A percentile compares a stretch with the other conserved stretches of the same genome.
phyloP scores from a whole-genome alignment of 2,329 filamentous ascomycete species.

The Phaeoacremonium minimum region DNA sequence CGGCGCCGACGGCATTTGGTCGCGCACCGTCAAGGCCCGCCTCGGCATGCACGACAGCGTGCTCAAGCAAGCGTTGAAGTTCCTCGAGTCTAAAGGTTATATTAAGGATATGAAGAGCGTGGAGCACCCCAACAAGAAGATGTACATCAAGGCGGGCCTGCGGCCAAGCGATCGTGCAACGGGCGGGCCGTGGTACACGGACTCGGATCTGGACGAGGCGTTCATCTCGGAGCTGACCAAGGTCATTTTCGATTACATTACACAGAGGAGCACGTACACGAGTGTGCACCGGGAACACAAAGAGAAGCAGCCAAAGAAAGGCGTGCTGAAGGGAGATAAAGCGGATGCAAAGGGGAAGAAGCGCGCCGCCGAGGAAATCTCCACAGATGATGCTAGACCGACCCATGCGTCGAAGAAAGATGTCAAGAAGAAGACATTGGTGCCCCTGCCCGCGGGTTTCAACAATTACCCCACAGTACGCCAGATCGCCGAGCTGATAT shows the following conservation, averaged over 20 bases:
- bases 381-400: slow-evolving; percentile 24
- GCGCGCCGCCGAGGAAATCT: slow-evolving; percentile 43
- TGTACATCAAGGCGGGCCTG: slow-evolving; percentile 88
- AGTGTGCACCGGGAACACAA: slow-evolving; percentile 28
- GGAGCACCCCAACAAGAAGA: slow-evolving; percentile 86
- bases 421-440: slow-evolving; percentile 29
- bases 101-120: slow-evolving; percentile 90
- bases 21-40: slow-evolving; percentile 73
- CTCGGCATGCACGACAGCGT: slow-evolving; percentile 81
- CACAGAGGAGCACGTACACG: slow-evolving; percentile 66
- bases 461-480: slow-evolving; percentile 75
- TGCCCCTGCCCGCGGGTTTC: slow-evolving; percentile 62
- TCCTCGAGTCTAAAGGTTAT: slow-evolving; percentile 74
- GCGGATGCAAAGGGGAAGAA: slow-evolving; percentile 40
- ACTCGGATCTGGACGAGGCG: slow-evolving; percentile 82
- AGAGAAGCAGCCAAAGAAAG: slow-evolving; percentile 47
- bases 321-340: slow-evolving; percentile 42
- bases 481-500: slow-evolving; percentile 72
- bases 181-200: slow-evolving; percentile 91
- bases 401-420: slow-evolving; percentile 17
- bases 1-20: slow-evolving; percentile 85
- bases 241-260: slow-evolving; percentile 70
- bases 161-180: slow-evolving; percentile 85
- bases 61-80: slow-evolving; percentile 77
- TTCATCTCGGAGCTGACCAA: slow-evolving; percentile 77